Evolutionary conservation across 1,284 basidiomycete genomes (phyloP), one percentile per base, ranked within the genome.

Genomic region (Rhodotorula sp.): DNA sequence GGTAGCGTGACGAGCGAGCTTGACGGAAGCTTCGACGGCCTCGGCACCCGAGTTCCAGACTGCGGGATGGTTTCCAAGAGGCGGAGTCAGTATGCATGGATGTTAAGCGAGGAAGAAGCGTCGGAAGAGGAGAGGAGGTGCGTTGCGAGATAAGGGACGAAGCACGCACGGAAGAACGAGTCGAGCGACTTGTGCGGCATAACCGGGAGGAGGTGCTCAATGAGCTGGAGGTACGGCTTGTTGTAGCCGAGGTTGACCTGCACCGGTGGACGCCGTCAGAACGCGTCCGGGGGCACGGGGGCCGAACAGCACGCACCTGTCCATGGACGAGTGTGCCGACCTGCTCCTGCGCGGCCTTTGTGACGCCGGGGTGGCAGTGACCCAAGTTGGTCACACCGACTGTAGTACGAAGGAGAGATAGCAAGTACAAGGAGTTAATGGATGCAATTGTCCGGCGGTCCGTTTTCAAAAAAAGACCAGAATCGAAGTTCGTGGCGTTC

Each of bases 281-380:
- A 12, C 23, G 31, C 10, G 26, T 29, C 43, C 5, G 46, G 7
- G 26, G n/a, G 21, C 12, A 15, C 16, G 18, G n/a, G 16, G 23
- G 16, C 14, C 26, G 12, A 56, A 4, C 18, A 26, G 7, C 1
- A 49, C 64, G 49, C 20, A 72, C 70, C 83, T 94, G 92, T 54
- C 85, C 88, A 78, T 95, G 92, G 18, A 92, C 90, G 70, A 94
- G 85, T 49, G 87, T 87, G 83, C 88, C 86, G 80, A 91, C 91
- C 81, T 96, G 93, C 52, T 90, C 87, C 23, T 91, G 91, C 2
- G 92, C 93, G 18, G 92, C 92, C 75, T 87, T 86, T 81, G 91
- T 92, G 75, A 96, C 87, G 79, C 87, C 88, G 0, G 92, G 92
- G 81, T 96, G 91, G 78, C 90, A 93, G 80, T 93, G 92, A 18